phyloP scores from a whole-genome alignment of 768 basidiomycete genomes.

The Crepidotus variabilis region DNA sequence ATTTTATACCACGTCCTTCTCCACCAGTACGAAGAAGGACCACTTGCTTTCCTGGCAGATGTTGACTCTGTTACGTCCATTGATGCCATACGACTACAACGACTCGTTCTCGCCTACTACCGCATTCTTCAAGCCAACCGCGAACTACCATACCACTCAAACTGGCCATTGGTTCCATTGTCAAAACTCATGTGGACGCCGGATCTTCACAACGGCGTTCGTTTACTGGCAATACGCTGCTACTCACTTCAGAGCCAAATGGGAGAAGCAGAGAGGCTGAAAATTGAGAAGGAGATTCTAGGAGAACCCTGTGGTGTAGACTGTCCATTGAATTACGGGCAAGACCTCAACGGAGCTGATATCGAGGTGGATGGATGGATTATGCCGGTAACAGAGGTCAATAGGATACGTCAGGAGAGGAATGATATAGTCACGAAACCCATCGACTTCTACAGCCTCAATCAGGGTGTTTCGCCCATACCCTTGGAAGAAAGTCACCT shows the following conservation, averaged over 20 bases:
- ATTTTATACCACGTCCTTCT: conserved; percentile 51
- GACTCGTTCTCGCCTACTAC: conserved; percentile 74
- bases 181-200: conserved; percentile 39
- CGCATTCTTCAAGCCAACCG: conserved; percentile 76
- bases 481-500: conserved; percentile 45
- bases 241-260: conserved; percentile 76
- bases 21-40: conserved; percentile 46
- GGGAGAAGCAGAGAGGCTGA: conserved; percentile 71
- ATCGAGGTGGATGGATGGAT: conserved; percentile 75
- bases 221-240: conserved; percentile 71
- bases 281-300: conserved; percentile 57
- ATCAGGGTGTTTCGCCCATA: conserved; percentile 28
- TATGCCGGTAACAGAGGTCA: conserved; percentile 64
- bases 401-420: conserved; percentile 52
- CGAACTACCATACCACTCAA: conserved; percentile 53
- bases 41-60: conserved; percentile 43
- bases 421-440: conserved; percentile 36
- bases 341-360: conserved; percentile 40
- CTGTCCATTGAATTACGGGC: conserved; percentile 57
- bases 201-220: conserved; percentile 54
- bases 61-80: conserved; percentile 25
- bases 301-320: conserved; percentile 60
- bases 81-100: conserved; percentile 53
- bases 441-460: conserved; percentile 43
- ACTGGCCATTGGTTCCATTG: conserved; percentile 63